A percentile compares a stretch with the other conserved stretches of the same genome.
phyloP scores from a whole-genome alignment of 257 asterid genomes.

The Gynochthodes officinalis region DNA sequence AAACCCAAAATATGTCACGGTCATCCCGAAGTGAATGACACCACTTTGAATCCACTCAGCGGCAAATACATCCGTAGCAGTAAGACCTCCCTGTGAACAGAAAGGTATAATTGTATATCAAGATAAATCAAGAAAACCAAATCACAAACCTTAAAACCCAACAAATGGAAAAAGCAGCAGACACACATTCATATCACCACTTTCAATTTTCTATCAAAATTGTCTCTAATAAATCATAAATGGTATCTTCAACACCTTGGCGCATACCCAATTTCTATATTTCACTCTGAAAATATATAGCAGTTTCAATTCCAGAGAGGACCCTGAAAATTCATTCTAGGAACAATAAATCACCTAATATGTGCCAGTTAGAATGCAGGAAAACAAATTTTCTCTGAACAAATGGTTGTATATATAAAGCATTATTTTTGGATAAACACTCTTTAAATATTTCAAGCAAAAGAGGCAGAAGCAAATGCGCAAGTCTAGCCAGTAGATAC shows the following conservation, averaged over 20 bases:
- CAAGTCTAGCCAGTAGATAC: not conserved
- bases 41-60: constrained; percentile 96
- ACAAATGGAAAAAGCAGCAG: not conserved
- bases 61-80: constrained; percentile 96
- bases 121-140: not conserved
- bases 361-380: no score
- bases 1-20: constrained; percentile 92
- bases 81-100: constrained; percentile 83
- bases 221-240: not conserved
- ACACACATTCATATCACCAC: not conserved
- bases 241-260: not conserved
- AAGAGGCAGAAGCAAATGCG: no score
- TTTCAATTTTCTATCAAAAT: not conserved
- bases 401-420: no score
- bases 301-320: not conserved
- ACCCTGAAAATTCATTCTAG: not conserved
- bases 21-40: constrained; percentile 86
- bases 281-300: not conserved
- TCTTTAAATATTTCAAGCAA: not conserved
- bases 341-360: not conserved
- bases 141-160: not conserved
- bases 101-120: constrained; percentile 21
- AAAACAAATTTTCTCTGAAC: no score
- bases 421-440: no score
- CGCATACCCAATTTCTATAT: not conserved